These are phyloP conservation scores for Pestalotiopsis sp. DNA, from an alignment of 2,329 filamentous ascomycete genomes.

Conservation along the genomic window DNA sequence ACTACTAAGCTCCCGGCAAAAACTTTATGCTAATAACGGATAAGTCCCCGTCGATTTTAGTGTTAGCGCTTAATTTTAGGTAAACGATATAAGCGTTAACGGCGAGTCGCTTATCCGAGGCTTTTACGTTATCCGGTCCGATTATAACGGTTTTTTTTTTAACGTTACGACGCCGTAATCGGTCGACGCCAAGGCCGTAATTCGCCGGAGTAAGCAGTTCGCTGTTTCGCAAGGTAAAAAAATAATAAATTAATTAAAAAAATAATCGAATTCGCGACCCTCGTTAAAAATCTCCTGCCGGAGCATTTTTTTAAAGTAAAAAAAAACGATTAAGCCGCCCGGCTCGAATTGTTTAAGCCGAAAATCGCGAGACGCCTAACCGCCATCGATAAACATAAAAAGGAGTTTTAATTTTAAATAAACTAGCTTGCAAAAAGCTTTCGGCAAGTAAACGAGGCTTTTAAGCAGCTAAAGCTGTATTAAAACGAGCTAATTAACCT, in stretches of 20 bases:
- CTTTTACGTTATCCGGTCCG: no score
- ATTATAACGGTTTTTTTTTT: neutral
- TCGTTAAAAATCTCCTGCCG: neutral
- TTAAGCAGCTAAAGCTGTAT: neutral
- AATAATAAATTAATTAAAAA: neutral
- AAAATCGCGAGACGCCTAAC: neutral
- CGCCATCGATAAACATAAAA: neutral
- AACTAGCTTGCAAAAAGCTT: neutral
- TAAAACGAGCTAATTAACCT: neutral
- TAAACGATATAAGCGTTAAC: neutral
- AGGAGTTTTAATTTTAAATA: neutral
- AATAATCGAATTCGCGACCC: neutral
- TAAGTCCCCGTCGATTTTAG: neutral
- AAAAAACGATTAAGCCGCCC: neutral
- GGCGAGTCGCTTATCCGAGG: neutral
- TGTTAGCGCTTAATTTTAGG: neutral
- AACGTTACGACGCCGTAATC: neutral
- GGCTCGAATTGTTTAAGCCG: neutral
- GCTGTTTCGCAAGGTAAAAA: neutral
- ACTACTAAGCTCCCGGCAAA: neutral
- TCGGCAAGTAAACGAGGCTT: neutral
- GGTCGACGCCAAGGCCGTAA: neutral
- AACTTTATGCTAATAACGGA: neutral
- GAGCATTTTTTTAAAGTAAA: neutral
- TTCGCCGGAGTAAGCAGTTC: neutral